Evolutionary conservation across 495 filamentous ascomycete species (phyloP).

Genomic region (Amphirosellinia nigrospora): DNA sequence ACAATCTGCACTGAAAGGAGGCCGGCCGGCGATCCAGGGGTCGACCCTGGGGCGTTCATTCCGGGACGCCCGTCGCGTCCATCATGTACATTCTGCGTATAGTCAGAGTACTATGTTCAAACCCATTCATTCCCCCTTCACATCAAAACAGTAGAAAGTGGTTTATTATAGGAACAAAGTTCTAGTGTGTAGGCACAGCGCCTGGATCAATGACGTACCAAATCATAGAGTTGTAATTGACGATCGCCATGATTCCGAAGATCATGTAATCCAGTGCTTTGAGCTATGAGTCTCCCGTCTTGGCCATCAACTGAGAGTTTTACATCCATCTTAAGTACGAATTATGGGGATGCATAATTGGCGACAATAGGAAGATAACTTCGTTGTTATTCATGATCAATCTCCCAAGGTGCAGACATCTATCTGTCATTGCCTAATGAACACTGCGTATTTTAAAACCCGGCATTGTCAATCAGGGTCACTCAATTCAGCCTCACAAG

Average conservation of each 20-base stretch:
- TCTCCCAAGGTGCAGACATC: not conserved
- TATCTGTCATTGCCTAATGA: not conserved
- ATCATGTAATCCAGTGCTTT: not conserved
- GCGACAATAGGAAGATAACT: not conserved
- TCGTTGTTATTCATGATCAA: not conserved
- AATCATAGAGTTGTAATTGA: slow-evolving; percentile 9
- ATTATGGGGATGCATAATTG: not conserved
- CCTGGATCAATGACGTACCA: not conserved
- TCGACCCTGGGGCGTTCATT: slow-evolving; percentile 21
- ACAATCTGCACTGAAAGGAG: slow-evolving; percentile 34
- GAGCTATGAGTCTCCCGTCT: slow-evolving; percentile 3
- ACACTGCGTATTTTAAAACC: not conserved
- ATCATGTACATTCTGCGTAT: slow-evolving; percentile 6
- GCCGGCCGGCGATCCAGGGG: slow-evolving; percentile 31
- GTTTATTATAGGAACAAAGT: not conserved
- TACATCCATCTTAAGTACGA: slow-evolving; percentile 2
- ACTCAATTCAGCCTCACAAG: not conserved
- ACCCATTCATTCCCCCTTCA: not conserved
- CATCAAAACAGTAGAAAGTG: not conserved
- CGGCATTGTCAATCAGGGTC: not conserved
- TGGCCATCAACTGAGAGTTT: slow-evolving; percentile 15
- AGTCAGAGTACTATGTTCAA: not conserved
- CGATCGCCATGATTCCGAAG: not conserved
- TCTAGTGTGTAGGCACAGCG: not conserved
- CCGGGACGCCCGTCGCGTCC: slow-evolving; percentile 26